Conservation (phyloP, 2,329 filamentous ascomycete genomes). For the Emericellopsis cladophorae region DNA sequence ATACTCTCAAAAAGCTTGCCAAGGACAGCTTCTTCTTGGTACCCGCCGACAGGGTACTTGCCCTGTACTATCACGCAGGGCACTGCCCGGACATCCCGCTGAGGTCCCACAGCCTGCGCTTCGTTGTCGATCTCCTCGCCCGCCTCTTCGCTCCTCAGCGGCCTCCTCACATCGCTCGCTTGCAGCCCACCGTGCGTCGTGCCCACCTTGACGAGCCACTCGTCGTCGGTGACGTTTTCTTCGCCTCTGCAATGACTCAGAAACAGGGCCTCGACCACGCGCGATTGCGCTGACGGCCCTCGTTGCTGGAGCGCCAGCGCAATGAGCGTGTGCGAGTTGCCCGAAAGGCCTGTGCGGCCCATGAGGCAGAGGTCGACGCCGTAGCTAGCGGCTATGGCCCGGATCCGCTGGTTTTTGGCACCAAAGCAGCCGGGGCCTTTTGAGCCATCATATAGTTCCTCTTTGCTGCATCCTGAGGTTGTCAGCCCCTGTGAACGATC, state of each 20-base stretch:
- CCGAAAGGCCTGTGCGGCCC: slow-evolving; percentile 29
- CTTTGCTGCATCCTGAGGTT: slow-evolving; percentile 15
- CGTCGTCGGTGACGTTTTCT: slow-evolving; percentile 25
- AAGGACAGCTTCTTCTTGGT: slow-evolving; percentile 55
- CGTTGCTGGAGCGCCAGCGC: slow-evolving; percentile 21
- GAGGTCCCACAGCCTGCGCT: slow-evolving; percentile 12
- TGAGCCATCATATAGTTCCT: slow-evolving; percentile 19
- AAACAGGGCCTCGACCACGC: slow-evolving; percentile 28
- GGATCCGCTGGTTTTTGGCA: slow-evolving; percentile 16
- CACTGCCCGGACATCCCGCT: slow-evolving; percentile 45
- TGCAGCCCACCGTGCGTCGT: slow-evolving; percentile 16
- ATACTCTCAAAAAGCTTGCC: slow-evolving; percentile 53
- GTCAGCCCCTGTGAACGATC: neutral
- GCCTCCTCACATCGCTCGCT: slow-evolving; percentile 11
- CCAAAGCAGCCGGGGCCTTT: slow-evolving; percentile 14
- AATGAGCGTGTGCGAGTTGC: slow-evolving; percentile 33
- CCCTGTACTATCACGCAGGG: slow-evolving; percentile 63
- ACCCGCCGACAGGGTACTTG: slow-evolving; percentile 56
- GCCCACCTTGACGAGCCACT: slow-evolving; percentile 22
- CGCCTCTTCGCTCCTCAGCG: slow-evolving; percentile 15
- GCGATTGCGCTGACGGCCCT: slow-evolving; percentile 20
- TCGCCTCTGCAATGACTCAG: slow-evolving; percentile 26
- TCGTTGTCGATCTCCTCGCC: slow-evolving; percentile 16
- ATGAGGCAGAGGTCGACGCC: slow-evolving; percentile 26
- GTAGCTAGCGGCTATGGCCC: slow-evolving; percentile 16